Percentiles rank a stretch among this genome's conserved stretches.
Evolutionary conservation across 208 protist species (phyloP).

Genomic region (Leishmania turanica): DNA sequence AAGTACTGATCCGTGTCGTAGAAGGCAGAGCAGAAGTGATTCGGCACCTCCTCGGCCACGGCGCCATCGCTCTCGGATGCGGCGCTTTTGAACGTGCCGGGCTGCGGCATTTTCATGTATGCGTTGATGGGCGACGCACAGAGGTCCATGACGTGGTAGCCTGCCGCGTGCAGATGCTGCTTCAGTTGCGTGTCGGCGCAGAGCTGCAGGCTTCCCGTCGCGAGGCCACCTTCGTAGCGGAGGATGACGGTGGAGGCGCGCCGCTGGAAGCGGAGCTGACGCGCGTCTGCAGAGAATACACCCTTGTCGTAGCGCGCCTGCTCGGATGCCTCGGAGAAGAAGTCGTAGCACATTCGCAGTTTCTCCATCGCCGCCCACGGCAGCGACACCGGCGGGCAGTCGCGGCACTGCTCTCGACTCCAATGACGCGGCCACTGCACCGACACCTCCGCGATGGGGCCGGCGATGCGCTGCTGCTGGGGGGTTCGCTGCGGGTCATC

Average conservation of each 20-base stretch:
- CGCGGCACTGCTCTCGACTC: slow-evolving; percentile 30
- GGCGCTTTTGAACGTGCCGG: slow-evolving; percentile 3
- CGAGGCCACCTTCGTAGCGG: slow-evolving; percentile 80
- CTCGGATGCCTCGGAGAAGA: slow-evolving; percentile 41
- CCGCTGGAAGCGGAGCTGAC: slow-evolving; percentile 33
- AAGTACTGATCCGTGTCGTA: slow-evolving; percentile 87
- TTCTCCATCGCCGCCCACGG: slow-evolving; percentile 71
- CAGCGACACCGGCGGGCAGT: slow-evolving; percentile 65
- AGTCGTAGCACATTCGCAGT: slow-evolving; percentile 59
- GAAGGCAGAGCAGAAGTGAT: slow-evolving; percentile 87
- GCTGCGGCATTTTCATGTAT: slow-evolving; percentile 68
- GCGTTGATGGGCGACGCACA: slow-evolving; percentile 91
- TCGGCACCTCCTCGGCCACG: slow-evolving; percentile 47
- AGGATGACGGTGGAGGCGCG: slow-evolving; percentile 72
- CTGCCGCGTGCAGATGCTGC: slow-evolving; percentile 73
- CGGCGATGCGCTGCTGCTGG: slow-evolving; percentile 51
- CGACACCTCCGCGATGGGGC: slow-evolving; percentile 58
- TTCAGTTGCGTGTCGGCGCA: slow-evolving; percentile 86
- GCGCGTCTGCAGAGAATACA: neutral
- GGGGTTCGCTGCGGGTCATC: slow-evolving; percentile 49
- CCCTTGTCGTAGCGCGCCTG: slow-evolving; percentile 29
- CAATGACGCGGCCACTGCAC: slow-evolving; percentile 52
- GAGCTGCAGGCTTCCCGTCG: slow-evolving; percentile 84
- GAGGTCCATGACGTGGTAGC: slow-evolving; percentile 87
- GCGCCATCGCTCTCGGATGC: slow-evolving; percentile 18